Evolutionary conservation across 2,329 filamentous ascomycete genomes (phyloP), one percentile per base, ranked within the genome.

Genomic region (Elsinoe perseae): DNA sequence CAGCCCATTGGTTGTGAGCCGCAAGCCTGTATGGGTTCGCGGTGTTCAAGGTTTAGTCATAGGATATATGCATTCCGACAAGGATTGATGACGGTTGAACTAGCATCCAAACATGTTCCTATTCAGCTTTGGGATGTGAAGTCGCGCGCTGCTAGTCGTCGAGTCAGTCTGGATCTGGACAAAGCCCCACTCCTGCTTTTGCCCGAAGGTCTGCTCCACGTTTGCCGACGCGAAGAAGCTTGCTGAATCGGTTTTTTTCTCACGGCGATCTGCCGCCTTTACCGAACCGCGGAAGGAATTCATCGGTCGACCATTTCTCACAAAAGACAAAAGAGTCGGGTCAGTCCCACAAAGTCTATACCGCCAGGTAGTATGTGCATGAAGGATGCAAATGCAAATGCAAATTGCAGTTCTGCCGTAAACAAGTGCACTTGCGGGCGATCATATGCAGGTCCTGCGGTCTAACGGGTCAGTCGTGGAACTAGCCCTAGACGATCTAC

Each of bases 381-480:
- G 40, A 14, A 44, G 40, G 40, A 44, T 14, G 23, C 40, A 25
- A 25, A 50, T 14, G 23, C 40, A 25, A 25, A 50, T 50, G 44
- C 25, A 50, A 32, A 50, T 50, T 50, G 44, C 28, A 50, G 44
- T 30, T 30, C 16, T 32, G 21, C 44, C 44, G 27, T 8, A 32
- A 32, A 50, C 44, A 20, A 18, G 18, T 23, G 40, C 40, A 25
- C n/a, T 27, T 23, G 9, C 20, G 25, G 44, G 14, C 44, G 44
- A 50, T 50, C 44, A 50, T 32, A 30, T 50, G 44, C 44, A 50
- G 44, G 44, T 50, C 44, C 44, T 30, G 12, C 5, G 16, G 44
- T 16, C 25, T 18, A 30, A 30, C 44, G 44, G 44, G 18, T 14
- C 14, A 16, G 25, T 4, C 18, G 21, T 30, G 27, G 10, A 27